phyloP scores from a whole-genome alignment of 257 asterid species.

The Penstemon barbatus region DNA sequence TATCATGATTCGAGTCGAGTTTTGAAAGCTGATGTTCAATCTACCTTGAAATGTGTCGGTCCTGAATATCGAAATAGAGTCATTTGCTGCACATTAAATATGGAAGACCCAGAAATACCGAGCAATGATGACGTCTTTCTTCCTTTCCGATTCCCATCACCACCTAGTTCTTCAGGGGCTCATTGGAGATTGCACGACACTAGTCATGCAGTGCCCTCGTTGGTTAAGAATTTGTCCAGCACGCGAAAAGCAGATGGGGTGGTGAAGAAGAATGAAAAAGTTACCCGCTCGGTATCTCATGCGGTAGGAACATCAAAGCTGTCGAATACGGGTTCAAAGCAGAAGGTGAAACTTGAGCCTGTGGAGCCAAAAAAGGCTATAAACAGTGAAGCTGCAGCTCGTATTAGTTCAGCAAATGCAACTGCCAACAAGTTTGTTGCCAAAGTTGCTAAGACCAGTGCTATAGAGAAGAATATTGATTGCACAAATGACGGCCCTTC shows the following conservation, averaged over 20 bases:
- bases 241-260: constrained; percentile 34
- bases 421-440: constrained; percentile 26
- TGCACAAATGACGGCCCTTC: constrained; percentile 23
- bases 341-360: constrained; percentile 8
- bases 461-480: constrained; percentile 31
- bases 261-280: constrained; percentile 32
- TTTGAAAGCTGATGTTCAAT: constrained; percentile 12
- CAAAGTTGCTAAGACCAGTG: constrained; percentile 30
- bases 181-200: constrained; percentile 40
- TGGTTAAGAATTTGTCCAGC: constrained; percentile 38
- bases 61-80: constrained; percentile 43
- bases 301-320: constrained; percentile 30
- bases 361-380: constrained; percentile 32
- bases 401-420: constrained; percentile 31
- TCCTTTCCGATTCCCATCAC: constrained; percentile 57
- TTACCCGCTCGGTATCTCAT: constrained; percentile 28
- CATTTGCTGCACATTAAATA: constrained; percentile 64
- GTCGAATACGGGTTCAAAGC: constrained; percentile 19
- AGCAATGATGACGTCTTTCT: constrained; percentile 77
- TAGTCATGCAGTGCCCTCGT: constrained; percentile 40
- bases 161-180: constrained; percentile 35
- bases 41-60: constrained; percentile 38
- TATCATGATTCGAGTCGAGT: constrained; percentile 16
- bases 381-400: constrained; percentile 27
- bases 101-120: constrained; percentile 74